Base-by-base conservation (phyloP, 306 rosid genomes). In the Medicago lupulina region DNA sequence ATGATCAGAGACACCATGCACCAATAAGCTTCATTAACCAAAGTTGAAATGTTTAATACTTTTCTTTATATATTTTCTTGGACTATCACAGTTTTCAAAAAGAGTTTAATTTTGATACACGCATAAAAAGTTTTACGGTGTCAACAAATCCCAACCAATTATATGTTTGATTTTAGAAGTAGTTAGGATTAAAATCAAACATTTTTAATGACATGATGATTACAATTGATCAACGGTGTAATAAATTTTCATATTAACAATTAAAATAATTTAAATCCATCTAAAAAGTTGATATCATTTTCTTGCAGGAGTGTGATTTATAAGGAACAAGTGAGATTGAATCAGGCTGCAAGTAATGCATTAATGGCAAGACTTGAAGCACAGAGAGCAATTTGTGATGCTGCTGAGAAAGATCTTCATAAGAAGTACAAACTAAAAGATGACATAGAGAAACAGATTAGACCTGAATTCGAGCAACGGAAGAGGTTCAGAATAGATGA, bases 1-100 rank as follows among this genome's bases (percentile, higher is more conserved):
- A 96, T 96, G 99, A 90, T 96, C 68, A 86, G 96, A 80, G 99
- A 96, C 81, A 78, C 97, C 50, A 96, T 92, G 97, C 99, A 92
- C 90, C 97, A 96, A 98, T 96, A 89, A 89, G 95, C 79, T 58
- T 38, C 66, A 19, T 7, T 58, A 44, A 23, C 73, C 47, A 66
- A 31, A 18, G 12, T 49, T 46, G 34, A 19, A 61, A 25, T 46
- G 14, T 25, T 31, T 67, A 44, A 40, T 67, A 11, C 61, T 61
- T 43, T 40, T 15, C 40, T 71, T 61, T 78, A 70, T 51, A n/a
- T 54, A 50, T 50, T 34, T 28, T 44, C 44, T 44, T 73, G 43
- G 68, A 62, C 67, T 40, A 40, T 40, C 0, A 40, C 11, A 40
- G 44, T 46, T 46, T 46, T 11, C 15, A 12, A 46, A 46, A 46